Evolutionary conservation across 2,329 filamentous ascomycete genomes (phyloP).

Genomic region (Penicillium sp.): DNA sequence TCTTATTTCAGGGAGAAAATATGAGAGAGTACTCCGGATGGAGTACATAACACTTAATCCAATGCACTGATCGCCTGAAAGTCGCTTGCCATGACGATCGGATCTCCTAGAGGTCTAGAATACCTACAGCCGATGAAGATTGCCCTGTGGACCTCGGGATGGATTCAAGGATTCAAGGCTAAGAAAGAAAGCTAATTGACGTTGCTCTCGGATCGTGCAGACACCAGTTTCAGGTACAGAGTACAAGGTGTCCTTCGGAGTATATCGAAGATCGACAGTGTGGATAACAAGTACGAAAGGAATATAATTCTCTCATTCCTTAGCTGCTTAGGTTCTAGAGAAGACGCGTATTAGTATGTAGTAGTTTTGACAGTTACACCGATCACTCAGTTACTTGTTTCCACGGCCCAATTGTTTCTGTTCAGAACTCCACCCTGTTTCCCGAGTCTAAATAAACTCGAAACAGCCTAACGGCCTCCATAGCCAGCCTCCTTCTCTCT

Average conservation of each 20-base stretch:
- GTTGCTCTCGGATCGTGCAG: conserved; percentile 21
- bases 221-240: conserved; percentile 23
- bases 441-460: conserved; percentile 36
- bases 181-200: conserved; percentile 9
- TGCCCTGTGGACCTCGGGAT: conserved; percentile 14
- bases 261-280: conserved; percentile 23
- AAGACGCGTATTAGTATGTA: conserved; percentile 4
- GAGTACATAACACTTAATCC: too few species aligned
- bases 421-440: conserved; percentile 12
- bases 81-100: conserved; percentile 8
- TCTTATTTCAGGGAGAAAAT: neutral
- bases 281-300: neutral
- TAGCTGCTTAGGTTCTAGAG: neutral
- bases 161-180: conserved; percentile 7
- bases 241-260: conserved; percentile 14
- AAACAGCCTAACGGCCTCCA: conserved; percentile 40
- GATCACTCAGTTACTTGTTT: conserved; percentile 16
- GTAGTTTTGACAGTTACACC: conserved; percentile 12
- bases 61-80: neutral
- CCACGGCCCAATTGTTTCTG: conserved; percentile 19
- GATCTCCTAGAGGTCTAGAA: conserved; percentile 14
- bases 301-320: neutral
- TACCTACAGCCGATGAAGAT: conserved; percentile 1
- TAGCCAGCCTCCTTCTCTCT: conserved; percentile 6
- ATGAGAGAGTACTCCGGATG: too few species aligned